phyloP scores from a whole-genome alignment of 306 rosid species.

The Prunus mume region DNA sequence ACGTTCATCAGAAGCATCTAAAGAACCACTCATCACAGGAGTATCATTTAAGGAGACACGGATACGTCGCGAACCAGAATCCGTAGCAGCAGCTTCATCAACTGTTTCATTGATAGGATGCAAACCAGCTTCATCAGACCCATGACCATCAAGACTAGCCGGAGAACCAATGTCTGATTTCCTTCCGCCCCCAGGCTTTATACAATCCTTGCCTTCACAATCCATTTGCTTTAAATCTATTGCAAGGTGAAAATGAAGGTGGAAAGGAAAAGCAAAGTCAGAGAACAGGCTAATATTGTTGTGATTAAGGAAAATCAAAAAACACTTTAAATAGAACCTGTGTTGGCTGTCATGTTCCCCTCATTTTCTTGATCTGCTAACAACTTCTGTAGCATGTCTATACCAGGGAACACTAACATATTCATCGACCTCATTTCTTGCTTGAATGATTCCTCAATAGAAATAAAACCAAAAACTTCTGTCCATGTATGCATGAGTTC shows the following conservation, averaged over 20 bases:
- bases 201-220: constrained; percentile 28
- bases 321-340: constrained; percentile 29
- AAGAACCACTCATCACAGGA: constrained; percentile 23
- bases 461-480: constrained; percentile 70
- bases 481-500: constrained; percentile 91
- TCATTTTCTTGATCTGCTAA: constrained; percentile 49
- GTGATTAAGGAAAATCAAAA: constrained; percentile 11
- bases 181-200: constrained; percentile 25
- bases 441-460: constrained; percentile 68
- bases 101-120: constrained; percentile 33
- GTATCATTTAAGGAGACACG: constrained; percentile 30
- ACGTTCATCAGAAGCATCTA: constrained; percentile 43
- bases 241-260: not conserved
- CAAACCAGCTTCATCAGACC: constrained; percentile 42
- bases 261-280: constrained; percentile 24
- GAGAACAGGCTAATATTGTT: not conserved
- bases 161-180: constrained; percentile 41
- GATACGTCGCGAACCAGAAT: constrained; percentile 16
- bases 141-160: constrained; percentile 39
- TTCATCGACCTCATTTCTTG: constrained; percentile 73
- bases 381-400: constrained; percentile 90
- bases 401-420: constrained; percentile 95
- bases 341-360: constrained; percentile 31
- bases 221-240: constrained; percentile 49
- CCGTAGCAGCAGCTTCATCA: constrained; percentile 34